Evolutionary conservation across 768 basidiomycete species (phyloP), one percentile per base, ranked within the genome.

Genomic region (Kwoniella heveanensis): DNA sequence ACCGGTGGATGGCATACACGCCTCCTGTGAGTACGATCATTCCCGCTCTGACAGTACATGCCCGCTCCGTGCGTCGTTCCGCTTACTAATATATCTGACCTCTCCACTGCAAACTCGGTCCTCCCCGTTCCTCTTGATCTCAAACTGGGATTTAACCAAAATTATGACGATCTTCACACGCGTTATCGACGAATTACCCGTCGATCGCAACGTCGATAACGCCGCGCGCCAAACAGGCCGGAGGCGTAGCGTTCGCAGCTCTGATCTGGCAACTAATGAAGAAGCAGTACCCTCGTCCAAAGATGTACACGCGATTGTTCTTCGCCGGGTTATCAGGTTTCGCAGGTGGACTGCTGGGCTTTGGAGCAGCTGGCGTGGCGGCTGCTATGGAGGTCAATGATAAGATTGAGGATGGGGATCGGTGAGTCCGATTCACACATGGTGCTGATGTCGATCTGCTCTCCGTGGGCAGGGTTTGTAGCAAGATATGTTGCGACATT

Each of bases 341-440:
- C 21, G 54, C 62, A 1, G 62, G 62, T 57, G 62, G 62, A 26
- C 37, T 64, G 36, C 21, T 64, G 15, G 62, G 55, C 22, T 64
- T 64, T 27, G 62, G 62, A n/a, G 62, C 62, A 6, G 62, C 62
- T n/a, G 62, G 62, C 15, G 10, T 64, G 29, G 62, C 62, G 26
- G 62, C 62, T 57, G 46, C 46, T 21, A 64, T 64, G 62, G 62
- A 64, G 48, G 62, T 64, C 7, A 64, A 56, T 24, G 62, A 64
- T 24, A 56, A 57, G 50, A 64, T 64, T 27, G 39, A 64, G 26
- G 62, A 64, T 64, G 62, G 62, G 3, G 62, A 64, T 30, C 54
- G 62, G 62, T 64, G 46, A 52, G 62, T 62, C 17, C 15, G 17
- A 17, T 3, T 17, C 39, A 19, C n/a, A n/a, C n/a, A n/a, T n/a